Conservation (phyloP, 1,284 basidiomycete genomes). For the Phellinidium pouzarii region DNA sequence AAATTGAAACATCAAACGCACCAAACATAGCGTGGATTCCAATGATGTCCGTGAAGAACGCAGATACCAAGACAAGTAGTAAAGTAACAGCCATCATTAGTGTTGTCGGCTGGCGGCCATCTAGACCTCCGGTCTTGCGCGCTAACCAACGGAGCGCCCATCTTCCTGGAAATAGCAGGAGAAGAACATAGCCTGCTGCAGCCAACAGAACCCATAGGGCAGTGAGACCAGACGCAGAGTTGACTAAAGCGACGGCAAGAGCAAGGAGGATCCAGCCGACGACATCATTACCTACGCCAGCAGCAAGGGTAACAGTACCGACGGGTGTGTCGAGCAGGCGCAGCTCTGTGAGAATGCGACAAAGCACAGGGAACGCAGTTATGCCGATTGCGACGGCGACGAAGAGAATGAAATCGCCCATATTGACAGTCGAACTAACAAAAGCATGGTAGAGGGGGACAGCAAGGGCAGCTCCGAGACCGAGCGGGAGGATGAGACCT, state of each 20-base stretch:
- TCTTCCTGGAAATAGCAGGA: conserved; percentile 61
- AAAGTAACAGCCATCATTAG: conserved; percentile 76
- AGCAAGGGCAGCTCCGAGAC: conserved; percentile 55
- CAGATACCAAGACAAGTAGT: conserved; percentile 70
- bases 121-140: conserved; percentile 65
- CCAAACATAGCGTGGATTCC: conserved; percentile 69
- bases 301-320: conserved; percentile 60
- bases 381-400: conserved; percentile 59
- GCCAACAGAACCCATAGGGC: conserved; percentile 60
- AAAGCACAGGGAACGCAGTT: conserved; percentile 63
- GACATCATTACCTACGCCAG: conserved; percentile 68
- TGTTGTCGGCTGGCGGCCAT: conserved; percentile 65
- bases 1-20: conserved; percentile 24
- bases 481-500: conserved; percentile 62
- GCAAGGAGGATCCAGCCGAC: conserved; percentile 47
- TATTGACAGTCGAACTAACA: conserved; percentile 45
- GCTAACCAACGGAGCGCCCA: conserved; percentile 64
- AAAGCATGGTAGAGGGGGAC: conserved; percentile 59
- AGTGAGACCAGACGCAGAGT: conserved; percentile 43
- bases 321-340: conserved; percentile 54
- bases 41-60: conserved; percentile 86
- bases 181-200: conserved; percentile 47
- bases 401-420: conserved; percentile 65
- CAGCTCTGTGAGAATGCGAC: conserved; percentile 46
- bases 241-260: conserved; percentile 57